Base-by-base conservation (phyloP, 805 yeast genomes). In the Metschnikowia amazonensis region DNA sequence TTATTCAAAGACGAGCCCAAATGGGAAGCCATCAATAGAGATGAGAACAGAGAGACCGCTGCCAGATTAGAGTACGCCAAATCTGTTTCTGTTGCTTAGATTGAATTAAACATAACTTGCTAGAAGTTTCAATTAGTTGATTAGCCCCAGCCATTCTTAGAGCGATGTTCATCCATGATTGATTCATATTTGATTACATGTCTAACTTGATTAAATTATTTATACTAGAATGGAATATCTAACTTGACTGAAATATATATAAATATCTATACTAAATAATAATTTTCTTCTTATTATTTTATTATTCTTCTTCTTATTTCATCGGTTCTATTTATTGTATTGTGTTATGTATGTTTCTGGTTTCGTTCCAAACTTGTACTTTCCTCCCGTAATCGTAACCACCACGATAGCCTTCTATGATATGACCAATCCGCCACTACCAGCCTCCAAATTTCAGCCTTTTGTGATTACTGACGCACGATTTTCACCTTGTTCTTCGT, bases 1-100 rank as follows among this genome's bases (percentile, higher is more conserved):
- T 67, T 92, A 56, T 92, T 92, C 71, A 81, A 89, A 64, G 97
- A 89, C 56, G 96, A 90, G 68, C 98, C 98, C 23, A 92, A 89
- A 63, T 92, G 99, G 99, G 79, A 84, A 29, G 95, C 97, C 7
- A 77, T 86, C 58, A 79, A 80, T 59, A 77, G 95, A 49, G 86
- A 87, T 28, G 60, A 62, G 27, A 60, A 62, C 27, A 57, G 57
- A 29, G 44, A 52, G 21, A 61, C 68, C n/a, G 62, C 56, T 21
- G 74, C 74, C 14, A 63, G 76, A 38, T 24, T 50, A 13, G 58
- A 58, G n/a, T 70, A 70, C 43, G 66, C 66, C 27, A 54, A 60
- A 21, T 49, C 63, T 5, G 62, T 69, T 17, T 51, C 64, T 21
- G 71, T 58, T 9, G 61, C 43, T 24, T 45, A 21, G 38, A 13